Evolutionary conservation across 2,329 filamentous ascomycete species (phyloP), one percentile per base, ranked within the genome.

Genomic region (Alternaria arborescens): DNA sequence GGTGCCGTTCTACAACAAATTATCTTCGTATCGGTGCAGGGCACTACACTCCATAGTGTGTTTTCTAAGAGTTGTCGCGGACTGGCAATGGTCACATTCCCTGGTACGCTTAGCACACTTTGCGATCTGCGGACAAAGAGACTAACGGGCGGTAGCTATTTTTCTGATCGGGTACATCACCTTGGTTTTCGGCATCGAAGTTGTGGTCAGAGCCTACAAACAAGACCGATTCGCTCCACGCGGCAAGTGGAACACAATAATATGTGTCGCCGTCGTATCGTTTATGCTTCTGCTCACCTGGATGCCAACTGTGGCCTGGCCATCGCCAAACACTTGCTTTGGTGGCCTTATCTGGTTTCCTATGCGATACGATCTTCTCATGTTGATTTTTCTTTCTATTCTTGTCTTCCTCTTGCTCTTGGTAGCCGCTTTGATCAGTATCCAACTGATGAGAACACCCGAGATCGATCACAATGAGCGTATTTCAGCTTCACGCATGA

Each of bases 341-440:
- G 88, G 87, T 24, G 88, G 87, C 6, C 81, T 92, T 8, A 87
- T 91, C 66, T 91, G 87, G 87, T 90, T 89, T 62, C 80, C 91
- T 42, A 82, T 85, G 56, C 82, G 81, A 66, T 91, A 88, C 77
- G 83, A 87, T n/a, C 72, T 83, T 14, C 83, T 85, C 5, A 85
- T 84, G 58, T 85, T 91, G 56, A 81, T 81, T 10, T 71, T 90
- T 1, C 73, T 90, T 11, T 75, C 84, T 22, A 71, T 81, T 20
- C 81, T 89, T 43, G 78, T 83, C n/a, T 73, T 81, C 36, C 71
- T 84, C 24, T 78, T 90, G 53, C 71, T 87, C 14, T 64, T 83
- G 12, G 82, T 85, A 64, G 82, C 82, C n/a, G 70, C 83, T 12
- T 76, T 84, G 26, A 84, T 90, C 51, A 89, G 86, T 71, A 73